Conservation (phyloP, 2,329 filamentous ascomycete genomes). For the Trichoderma sp. region DNA sequence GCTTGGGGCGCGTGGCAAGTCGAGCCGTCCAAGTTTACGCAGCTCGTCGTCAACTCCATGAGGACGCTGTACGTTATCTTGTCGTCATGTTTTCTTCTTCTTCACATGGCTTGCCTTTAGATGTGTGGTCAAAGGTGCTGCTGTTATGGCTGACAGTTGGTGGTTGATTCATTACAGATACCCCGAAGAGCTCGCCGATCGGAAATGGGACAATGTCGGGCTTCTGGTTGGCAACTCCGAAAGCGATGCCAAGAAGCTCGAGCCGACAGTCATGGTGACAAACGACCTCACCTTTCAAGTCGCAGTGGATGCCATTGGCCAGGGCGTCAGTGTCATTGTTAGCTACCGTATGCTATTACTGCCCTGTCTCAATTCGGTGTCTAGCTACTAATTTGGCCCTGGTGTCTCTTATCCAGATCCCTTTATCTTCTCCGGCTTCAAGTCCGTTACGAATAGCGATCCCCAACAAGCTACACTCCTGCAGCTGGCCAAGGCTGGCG, state of each 20-base stretch:
- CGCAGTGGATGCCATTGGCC: constrained; percentile 80
- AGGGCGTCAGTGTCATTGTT: constrained; percentile 74
- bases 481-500: constrained; percentile 75
- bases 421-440: constrained; percentile 92
- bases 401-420: constrained; percentile 62
- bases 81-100: neutral
- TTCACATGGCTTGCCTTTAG: neutral
- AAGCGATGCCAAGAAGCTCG: constrained; percentile 28
- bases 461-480: constrained; percentile 85
- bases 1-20: constrained; percentile 42
- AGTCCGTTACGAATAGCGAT: constrained; percentile 79
- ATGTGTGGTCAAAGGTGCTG: neutral
- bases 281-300: constrained; percentile 89
- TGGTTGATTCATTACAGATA: constrained; percentile 56
- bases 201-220: constrained; percentile 95
- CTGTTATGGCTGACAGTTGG: neutral
- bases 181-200: constrained; percentile 83
- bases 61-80: constrained; percentile 65
- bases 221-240: constrained; percentile 58
- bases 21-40: constrained; percentile 43
- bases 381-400: neutral
- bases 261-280: constrained; percentile 55
- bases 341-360: constrained; percentile 67
- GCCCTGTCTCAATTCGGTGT: neutral
- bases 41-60: constrained; percentile 74